These are phyloP conservation scores for Blastocystis sp. DNA, from an alignment of 352 stramenopile species.

Conservation along the genomic window DNA sequence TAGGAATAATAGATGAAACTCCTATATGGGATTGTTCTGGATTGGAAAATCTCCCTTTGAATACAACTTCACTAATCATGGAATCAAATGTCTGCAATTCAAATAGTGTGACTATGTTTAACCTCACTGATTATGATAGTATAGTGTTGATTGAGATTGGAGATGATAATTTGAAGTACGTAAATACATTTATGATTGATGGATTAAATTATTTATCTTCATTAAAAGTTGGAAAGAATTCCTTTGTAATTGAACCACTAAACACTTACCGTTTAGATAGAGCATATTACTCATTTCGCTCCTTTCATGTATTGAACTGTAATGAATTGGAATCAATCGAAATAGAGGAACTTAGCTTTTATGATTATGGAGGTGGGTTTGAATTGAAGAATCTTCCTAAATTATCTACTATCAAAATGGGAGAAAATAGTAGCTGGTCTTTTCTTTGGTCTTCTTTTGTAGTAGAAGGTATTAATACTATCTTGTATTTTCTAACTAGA, in stretches of 20 bases:
- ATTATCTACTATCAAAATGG: not conserved
- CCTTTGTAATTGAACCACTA: too few relatives aligned
- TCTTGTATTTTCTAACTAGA: not conserved
- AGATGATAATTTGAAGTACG: not conserved
- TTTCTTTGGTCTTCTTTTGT: not conserved
- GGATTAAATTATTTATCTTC: not conserved
- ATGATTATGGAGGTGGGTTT: not conserved
- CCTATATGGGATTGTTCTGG: not conserved
- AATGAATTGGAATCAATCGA: not conserved
- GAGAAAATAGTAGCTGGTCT: not conserved
- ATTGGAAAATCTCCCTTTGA: not conserved
- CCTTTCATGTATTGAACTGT: not conserved
- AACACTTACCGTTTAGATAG: not conserved
- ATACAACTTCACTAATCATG: not conserved
- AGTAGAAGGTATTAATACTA: not conserved
- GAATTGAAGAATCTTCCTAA: not conserved
- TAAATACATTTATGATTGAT: not conserved
- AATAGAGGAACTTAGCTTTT: too few relatives aligned
- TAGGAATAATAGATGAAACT: too few relatives aligned
- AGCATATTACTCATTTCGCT: not conserved
- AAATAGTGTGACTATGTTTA: not conserved
- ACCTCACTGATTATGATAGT: not conserved
- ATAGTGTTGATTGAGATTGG: not conserved
- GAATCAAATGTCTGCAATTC: not conserved
- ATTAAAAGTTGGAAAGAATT: not conserved